phyloP scores from a whole-genome alignment of 257 asterid species.

The Rehmannia glutinosa region DNA sequence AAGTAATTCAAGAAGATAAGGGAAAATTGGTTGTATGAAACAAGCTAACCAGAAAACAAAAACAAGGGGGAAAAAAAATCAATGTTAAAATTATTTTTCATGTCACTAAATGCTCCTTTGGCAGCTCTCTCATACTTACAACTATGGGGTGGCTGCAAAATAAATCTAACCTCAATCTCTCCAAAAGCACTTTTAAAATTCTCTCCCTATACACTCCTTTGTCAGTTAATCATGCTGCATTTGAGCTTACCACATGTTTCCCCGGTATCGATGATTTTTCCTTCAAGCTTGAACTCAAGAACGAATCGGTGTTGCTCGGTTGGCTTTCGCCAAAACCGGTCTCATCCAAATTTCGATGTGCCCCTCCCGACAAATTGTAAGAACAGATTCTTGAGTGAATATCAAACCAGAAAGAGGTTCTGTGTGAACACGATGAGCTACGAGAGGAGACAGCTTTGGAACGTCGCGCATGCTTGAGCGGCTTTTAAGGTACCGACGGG shows the following conservation, averaged over 20 bases:
- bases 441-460: conserved; percentile 87
- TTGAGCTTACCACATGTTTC: conserved; percentile 28
- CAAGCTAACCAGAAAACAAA: too few species aligned
- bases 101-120: too few species aligned
- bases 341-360: conserved; percentile 92
- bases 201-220: conserved; percentile 54
- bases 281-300: conserved; percentile 45
- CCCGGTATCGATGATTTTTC: background rate
- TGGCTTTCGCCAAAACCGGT: conserved; percentile 56
- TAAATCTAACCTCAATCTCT: too few species aligned
- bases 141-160: too few species aligned
- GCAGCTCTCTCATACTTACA: too few species aligned
- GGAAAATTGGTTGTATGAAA: too few species aligned
- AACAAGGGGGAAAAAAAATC: too few species aligned
- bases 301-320: conserved; percentile 49
- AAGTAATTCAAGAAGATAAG: too few species aligned
- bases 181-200: too few species aligned
- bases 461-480: conserved; percentile 82
- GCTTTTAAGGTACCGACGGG: conserved; percentile 81
- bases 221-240: conserved; percentile 47
- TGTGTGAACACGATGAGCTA: conserved; percentile 87
- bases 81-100: too few species aligned
- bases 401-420: conserved; percentile 90
- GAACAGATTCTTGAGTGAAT: conserved; percentile 81
- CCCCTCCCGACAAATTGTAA: conserved; percentile 86